Evolutionary conservation across 2,329 filamentous ascomycete genomes (phyloP).

Genomic region (Scedosporium boydii): DNA sequence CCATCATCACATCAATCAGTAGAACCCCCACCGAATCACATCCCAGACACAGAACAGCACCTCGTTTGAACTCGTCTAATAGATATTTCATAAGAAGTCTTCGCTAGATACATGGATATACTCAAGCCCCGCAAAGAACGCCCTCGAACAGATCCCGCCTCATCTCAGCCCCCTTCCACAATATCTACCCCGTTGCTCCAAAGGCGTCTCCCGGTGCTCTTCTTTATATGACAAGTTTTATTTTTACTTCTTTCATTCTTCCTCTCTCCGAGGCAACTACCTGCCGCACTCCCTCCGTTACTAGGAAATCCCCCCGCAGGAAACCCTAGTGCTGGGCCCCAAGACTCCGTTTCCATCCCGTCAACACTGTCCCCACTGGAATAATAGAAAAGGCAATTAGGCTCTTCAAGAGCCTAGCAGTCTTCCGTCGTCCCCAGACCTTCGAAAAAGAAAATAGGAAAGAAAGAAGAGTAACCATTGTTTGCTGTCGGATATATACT

Average conservation of each 20-base stretch:
- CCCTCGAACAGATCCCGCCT: neutral
- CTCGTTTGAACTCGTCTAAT: neutral
- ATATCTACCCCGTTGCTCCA: neutral
- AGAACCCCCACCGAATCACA: too few species aligned
- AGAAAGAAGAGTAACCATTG: neutral
- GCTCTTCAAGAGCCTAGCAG: neutral
- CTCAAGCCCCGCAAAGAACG: neutral
- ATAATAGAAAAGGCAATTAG: neutral
- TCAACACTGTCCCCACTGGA: neutral
- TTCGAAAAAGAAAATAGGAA: neutral
- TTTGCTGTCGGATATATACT: neutral
- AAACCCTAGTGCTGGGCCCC: neutral
- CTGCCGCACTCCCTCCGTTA: neutral
- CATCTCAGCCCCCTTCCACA: neutral
- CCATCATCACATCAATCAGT: too few species aligned
- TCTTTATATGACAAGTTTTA: neutral
- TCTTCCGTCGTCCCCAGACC: neutral
- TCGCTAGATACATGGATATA: constrained; percentile 1
- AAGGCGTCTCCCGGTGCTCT: neutral
- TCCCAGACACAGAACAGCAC: neutral
- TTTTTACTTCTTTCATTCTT: neutral
- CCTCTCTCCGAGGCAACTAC: neutral
- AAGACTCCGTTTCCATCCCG: neutral
- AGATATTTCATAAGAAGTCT: neutral
- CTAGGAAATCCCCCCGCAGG: neutral